phyloP scores from a whole-genome alignment of 2,329 filamentous ascomycete species.

The Aspergillus sp. region DNA sequence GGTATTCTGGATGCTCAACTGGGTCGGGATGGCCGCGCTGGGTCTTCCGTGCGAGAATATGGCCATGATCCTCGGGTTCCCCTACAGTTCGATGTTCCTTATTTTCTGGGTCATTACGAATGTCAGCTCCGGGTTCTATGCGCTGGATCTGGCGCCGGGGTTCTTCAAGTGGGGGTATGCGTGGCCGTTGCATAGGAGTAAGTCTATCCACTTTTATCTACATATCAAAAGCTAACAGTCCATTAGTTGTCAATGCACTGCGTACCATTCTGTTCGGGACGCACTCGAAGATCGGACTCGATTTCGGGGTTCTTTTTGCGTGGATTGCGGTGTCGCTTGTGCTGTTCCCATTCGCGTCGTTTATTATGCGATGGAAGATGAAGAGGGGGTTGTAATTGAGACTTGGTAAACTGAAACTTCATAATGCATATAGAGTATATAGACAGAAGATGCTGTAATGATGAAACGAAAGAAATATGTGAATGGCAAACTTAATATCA shows the following conservation, averaged over 20 bases:
- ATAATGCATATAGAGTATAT: background rate
- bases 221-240: background rate
- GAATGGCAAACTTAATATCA: background rate
- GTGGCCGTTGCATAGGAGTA: conserved; percentile 62
- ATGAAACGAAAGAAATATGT: background rate
- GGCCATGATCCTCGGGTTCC: conserved; percentile 61
- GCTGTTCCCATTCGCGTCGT: conserved; percentile 29
- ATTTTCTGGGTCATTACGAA: conserved; percentile 70
- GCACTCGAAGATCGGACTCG: conserved; percentile 58
- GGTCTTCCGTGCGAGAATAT: conserved; percentile 66
- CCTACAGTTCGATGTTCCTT: conserved; percentile 63
- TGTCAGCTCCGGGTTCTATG: conserved; percentile 60
- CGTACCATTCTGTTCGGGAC: conserved; percentile 63
- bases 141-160: conserved; percentile 56
- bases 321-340: conserved; percentile 45
- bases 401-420: background rate
- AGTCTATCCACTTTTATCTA: conserved; percentile 20
- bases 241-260: conserved; percentile 56
- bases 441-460: background rate
- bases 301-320: conserved; percentile 61
- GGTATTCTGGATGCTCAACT: conserved; percentile 66
- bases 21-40: conserved; percentile 62
- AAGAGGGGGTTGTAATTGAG: conserved; percentile 20
- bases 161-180: conserved; percentile 66
- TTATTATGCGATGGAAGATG: conserved; percentile 35